Percentiles rank a stretch among this genome's conserved stretches.
Evolutionary conservation across 2,329 filamentous ascomycete genomes (phyloP).

Genomic region (Parastagonospora nodorum): DNA sequence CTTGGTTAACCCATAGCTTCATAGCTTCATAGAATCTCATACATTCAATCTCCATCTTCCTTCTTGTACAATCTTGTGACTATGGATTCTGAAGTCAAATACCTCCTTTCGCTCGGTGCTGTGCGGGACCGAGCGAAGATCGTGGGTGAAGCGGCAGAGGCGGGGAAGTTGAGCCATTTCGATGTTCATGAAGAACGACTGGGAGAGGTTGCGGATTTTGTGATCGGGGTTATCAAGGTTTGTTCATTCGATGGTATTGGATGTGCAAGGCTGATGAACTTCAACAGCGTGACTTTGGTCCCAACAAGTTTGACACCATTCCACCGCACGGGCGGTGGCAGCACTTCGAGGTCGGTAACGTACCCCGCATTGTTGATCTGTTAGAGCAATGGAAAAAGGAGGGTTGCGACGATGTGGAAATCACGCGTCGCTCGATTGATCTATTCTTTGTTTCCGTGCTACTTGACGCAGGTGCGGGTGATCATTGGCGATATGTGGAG

Average conservation of each 20-base stretch:
- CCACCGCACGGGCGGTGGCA: slow-evolving; percentile 83
- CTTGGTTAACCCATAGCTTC: no score
- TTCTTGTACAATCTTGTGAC: background rate
- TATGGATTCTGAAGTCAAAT: slow-evolving; percentile 32
- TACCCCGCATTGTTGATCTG: slow-evolving; percentile 71
- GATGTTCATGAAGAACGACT: slow-evolving; percentile 83
- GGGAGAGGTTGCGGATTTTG: slow-evolving; percentile 77
- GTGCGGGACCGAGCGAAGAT: slow-evolving; percentile 34
- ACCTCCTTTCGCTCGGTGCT: slow-evolving; percentile 32
- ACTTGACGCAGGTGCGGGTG: slow-evolving; percentile 85
- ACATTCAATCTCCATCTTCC: no score
- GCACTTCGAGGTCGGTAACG: slow-evolving; percentile 77
- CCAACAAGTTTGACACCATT: slow-evolving; percentile 54
- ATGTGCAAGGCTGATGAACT: background rate
- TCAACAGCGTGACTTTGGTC: slow-evolving; percentile 67
- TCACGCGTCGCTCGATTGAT: slow-evolving; percentile 74
- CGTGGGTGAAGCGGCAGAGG: slow-evolving; percentile 30
- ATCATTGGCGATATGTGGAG: slow-evolving; percentile 86
- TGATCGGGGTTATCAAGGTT: slow-evolving; percentile 89
- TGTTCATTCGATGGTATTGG: background rate
- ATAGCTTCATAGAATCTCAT: background rate
- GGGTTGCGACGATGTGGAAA: slow-evolving; percentile 68
- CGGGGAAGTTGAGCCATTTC: slow-evolving; percentile 72
- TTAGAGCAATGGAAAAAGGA: slow-evolving; percentile 64
- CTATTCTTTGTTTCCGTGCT: slow-evolving; percentile 80